Evolutionary conservation across 169 alveolate species (phyloP).

Genomic region (Babesia bovis): DNA sequence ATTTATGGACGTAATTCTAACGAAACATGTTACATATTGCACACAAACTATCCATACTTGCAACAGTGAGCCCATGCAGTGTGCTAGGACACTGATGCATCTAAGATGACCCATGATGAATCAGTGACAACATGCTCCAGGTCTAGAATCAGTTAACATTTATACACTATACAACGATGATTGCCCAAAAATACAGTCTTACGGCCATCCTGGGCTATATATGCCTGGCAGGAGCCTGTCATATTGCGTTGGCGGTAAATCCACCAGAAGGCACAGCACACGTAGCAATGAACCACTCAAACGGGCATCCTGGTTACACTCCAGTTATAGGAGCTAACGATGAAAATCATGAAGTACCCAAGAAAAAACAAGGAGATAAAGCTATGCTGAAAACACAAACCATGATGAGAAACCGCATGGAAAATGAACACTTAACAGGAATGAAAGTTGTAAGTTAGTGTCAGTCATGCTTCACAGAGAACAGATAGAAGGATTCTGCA

Average conservation of each 20-base stretch:
- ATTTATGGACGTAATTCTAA: too few relatives aligned
- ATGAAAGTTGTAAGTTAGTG: slow-evolving; percentile 41
- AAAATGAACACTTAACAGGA: slow-evolving; percentile 28
- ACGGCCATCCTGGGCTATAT: not conserved
- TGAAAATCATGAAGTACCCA: not conserved
- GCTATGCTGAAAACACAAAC: slow-evolving; percentile 29
- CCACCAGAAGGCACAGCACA: not conserved
- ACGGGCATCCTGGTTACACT: not conserved
- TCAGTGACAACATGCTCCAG: not conserved
- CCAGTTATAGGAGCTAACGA: not conserved
- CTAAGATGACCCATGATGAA: not conserved
- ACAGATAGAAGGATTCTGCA: slow-evolving; percentile 55
- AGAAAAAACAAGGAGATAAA: not conserved
- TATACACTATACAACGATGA: not conserved
- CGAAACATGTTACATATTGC: too few relatives aligned
- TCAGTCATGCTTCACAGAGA: not conserved
- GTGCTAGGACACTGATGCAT: not conserved
- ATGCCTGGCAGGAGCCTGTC: not conserved
- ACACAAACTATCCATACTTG: too few relatives aligned
- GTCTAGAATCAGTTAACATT: not conserved
- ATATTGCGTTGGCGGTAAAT: not conserved
- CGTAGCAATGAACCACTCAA: not conserved
- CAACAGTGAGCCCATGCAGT: not conserved
- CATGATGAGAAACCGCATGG: slow-evolving; percentile 23
- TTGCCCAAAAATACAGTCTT: not conserved